Conservation (phyloP, 176 grass and related monocot species). For the Rhynchospora breviuscula region DNA sequence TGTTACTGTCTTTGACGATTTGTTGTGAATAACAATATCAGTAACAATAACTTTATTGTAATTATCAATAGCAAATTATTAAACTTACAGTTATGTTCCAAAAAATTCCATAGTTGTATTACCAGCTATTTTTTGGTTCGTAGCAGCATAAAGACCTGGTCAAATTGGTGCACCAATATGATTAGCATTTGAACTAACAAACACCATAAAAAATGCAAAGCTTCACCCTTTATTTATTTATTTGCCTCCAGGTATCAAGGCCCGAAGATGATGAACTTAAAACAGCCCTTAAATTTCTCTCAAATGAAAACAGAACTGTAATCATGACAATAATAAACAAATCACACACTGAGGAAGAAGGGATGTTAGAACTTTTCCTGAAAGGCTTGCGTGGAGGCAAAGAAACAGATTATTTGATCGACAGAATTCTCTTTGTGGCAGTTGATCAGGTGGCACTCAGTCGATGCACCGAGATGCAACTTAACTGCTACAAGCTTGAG, state of each 20-base stretch:
- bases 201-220: neutral
- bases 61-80: neutral
- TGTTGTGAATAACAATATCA: neutral
- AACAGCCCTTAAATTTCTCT: conserved; percentile 37
- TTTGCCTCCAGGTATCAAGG: conserved; percentile 4
- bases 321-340: conserved; percentile 46
- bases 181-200: neutral
- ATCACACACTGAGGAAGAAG: conserved; percentile 47
- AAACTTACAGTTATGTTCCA: neutral
- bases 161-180: neutral
- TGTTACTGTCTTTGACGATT: neutral
- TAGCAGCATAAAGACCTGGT: neutral
- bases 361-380: conserved; percentile 64
- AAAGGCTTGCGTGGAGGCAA: conserved; percentile 39
- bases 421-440: conserved; percentile 56
- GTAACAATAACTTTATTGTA: neutral
- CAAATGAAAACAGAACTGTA: conserved; percentile 43
- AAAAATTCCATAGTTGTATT: neutral
- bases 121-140: neutral
- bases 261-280: conserved; percentile 32
- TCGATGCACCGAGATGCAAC: conserved; percentile 33
- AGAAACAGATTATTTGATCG: conserved; percentile 43
- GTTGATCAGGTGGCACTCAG: conserved; percentile 33
- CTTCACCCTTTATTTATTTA: neutral
- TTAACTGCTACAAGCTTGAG: conserved; percentile 23